Percentiles rank a stretch among this genome's conserved stretches.
Evolutionary conservation across 1,284 basidiomycete genomes (phyloP).

Genomic region (Papiliotrema laurentii): DNA sequence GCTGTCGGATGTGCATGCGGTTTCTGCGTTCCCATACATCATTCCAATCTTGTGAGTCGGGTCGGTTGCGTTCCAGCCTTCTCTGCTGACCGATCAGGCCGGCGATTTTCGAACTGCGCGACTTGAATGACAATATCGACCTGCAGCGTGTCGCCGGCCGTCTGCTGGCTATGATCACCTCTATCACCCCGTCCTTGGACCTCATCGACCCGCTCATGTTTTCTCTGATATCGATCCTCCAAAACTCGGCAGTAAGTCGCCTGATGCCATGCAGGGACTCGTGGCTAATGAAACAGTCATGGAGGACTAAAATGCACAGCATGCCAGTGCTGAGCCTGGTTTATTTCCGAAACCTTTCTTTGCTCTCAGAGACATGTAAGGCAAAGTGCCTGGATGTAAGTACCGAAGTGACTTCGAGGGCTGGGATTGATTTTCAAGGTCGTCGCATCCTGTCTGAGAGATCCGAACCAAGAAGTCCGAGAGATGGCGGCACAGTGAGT

Average conservation of each 20-base stretch:
- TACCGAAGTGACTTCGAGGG: neutral
- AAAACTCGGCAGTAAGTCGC: conserved; percentile 41
- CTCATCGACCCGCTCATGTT: conserved; percentile 49
- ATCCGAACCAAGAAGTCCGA: conserved; percentile 90
- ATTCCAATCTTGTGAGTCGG: conserved; percentile 65
- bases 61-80: too few relatives aligned
- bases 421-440: conserved; percentile 26
- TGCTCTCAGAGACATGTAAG: conserved; percentile 63
- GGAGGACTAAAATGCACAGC: conserved; percentile 51
- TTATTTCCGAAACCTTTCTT: conserved; percentile 62
- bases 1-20: conserved; percentile 68
- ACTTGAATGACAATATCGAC: conserved; percentile 48
- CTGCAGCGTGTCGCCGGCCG: conserved; percentile 46
- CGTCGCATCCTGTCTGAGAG: conserved; percentile 73
- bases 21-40: conserved; percentile 69
- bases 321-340: conserved; percentile 49
- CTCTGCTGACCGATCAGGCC: conserved; percentile 30
- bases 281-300: conserved; percentile 35
- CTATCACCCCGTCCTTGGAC: conserved; percentile 49
- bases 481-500: conserved; percentile 77
- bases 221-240: conserved; percentile 46
- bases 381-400: conserved; percentile 67
- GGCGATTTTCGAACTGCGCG: conserved; percentile 48
- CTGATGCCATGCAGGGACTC: neutral
- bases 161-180: conserved; percentile 49